Base-by-base conservation (phyloP, 2,329 filamentous ascomycete species). In the Sclerotinia spermophila region DNA sequence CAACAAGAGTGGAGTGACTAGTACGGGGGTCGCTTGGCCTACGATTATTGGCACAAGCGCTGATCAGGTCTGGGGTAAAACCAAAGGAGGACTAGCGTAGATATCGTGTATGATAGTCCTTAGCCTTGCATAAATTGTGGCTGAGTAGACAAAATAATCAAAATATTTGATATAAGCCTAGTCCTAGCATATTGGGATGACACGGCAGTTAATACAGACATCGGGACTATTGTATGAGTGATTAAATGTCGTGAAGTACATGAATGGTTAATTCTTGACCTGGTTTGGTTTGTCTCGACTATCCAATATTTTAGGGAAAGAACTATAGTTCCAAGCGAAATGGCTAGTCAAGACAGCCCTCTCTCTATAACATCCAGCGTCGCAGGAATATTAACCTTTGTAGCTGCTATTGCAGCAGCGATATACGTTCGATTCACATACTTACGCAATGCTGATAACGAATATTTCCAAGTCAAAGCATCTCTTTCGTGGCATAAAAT, bases 401-500 rank as follows among this genome's bases (percentile, higher is more conserved):
- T 84, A 42, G 80, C 82, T n/a, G 83, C 83, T 58, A 81, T 85
- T 59, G 71, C 80, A 0, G 82, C 83, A 2, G 80, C 83, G 0
- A 73, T 79, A n/a, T 84, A 83, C 70, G 82, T 80, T 6, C 81
- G 82, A 45, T 73, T 85, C 61, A 82, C 79, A 11, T 83, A 84
- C 71, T 76, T 85, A 35, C 82, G 81, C 51, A 83, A 83, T 72
- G 83, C 83, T 67, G 81, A 84, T 71, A 78, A 79, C 15, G 83
- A 85, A 75, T 84, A 83, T 70, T 83, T 84, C 72, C 81, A 80
- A 48, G 82, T 84, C 70, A 84, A 85, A 72, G 80, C 81, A 2
- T 82, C 81, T 5, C 77, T 85, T 10, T 82, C 79, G 11, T 85
- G 83, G 83, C 85, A 82, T 76, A 85, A 85, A 75, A 85, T 82